phyloP scores from a whole-genome alignment of 352 stramenopile species.

The Lagenidium sp. region DNA sequence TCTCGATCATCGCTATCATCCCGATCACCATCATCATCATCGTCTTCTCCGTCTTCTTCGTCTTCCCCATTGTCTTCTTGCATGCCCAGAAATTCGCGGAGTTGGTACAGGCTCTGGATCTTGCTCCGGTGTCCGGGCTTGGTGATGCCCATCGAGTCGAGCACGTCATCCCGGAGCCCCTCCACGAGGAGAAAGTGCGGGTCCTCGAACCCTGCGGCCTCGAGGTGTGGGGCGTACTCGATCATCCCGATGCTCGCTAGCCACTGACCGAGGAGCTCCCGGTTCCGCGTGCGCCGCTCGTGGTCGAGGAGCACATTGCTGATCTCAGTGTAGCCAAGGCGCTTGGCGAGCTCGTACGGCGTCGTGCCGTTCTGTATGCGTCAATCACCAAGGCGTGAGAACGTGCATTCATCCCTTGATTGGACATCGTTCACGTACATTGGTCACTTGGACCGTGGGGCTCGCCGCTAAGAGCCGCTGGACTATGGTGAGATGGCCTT shows the following conservation, averaged over 20 bases:
- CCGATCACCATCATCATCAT: conserved; percentile 16
- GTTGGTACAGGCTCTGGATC: conserved; percentile 46
- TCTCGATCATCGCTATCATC: conserved; percentile 11
- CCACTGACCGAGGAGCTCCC: conserved; percentile 41
- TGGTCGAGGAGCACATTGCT: conserved; percentile 13
- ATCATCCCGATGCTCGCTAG: conserved; percentile 64
- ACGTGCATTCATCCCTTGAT: too few relatives aligned
- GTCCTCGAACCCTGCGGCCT: conserved; percentile 60
- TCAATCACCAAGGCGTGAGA: too few relatives aligned
- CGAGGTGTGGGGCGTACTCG: conserved; percentile 38
- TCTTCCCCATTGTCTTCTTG: conserved; percentile 7
- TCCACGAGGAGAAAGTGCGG: conserved; percentile 36
- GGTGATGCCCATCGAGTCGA: conserved; percentile 52
- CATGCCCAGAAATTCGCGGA: conserved; percentile 38
- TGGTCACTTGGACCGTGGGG: conserved; percentile 26
- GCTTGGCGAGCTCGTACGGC: conserved; percentile 40
- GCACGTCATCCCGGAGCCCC: conserved; percentile 32
- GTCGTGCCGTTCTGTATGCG: conserved; percentile 53
- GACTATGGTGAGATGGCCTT: conserved; percentile 34
- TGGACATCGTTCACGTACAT: too few relatives aligned
- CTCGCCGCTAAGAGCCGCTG: conserved; percentile 30
- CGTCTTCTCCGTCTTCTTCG: conserved; percentile 14
- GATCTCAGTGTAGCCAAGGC: conserved; percentile 26
- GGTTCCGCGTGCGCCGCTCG: conserved; percentile 10
- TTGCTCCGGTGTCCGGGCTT: conserved; percentile 70